Conservation (phyloP, 2,329 filamentous ascomycete genomes). For the Cordyceps farinosa region DNA sequence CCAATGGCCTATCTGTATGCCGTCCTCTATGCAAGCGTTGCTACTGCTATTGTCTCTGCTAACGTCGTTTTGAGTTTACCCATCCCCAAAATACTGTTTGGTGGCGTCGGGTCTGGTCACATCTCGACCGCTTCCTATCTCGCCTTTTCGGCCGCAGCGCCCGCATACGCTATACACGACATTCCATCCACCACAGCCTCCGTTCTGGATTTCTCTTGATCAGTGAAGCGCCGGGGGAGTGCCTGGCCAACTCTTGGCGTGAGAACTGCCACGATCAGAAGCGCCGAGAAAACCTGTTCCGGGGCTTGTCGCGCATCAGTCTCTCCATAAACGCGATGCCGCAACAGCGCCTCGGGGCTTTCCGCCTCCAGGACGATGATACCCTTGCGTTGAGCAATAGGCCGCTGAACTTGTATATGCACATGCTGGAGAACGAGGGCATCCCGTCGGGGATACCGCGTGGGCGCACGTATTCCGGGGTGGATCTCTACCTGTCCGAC, state of each 20-base stretch:
- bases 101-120: not conserved
- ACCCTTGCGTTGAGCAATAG: slow-evolving; percentile 32
- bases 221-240: not conserved
- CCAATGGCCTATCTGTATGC: slow-evolving; percentile 21
- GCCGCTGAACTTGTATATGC: slow-evolving; percentile 31
- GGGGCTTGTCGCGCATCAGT: slow-evolving; percentile 26
- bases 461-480: slow-evolving; percentile 29
- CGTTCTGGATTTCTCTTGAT: not conserved
- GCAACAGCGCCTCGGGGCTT: slow-evolving; percentile 15
- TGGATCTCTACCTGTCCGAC: slow-evolving; percentile 30
- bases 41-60: no score
- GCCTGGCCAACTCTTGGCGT: not conserved
- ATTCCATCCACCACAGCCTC: not conserved
- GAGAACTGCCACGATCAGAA: slow-evolving; percentile 20
- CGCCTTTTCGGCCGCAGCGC: not conserved
- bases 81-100: not conserved
- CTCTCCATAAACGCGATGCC: slow-evolving; percentile 25
- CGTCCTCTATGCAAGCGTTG: no score
- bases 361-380: slow-evolving; percentile 24
- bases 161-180: not conserved
- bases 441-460: slow-evolving; percentile 33
- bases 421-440: slow-evolving; percentile 32
- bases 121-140: not conserved
- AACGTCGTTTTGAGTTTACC: not conserved
- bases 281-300: slow-evolving; percentile 24